phyloP scores from a whole-genome alignment of 2,329 filamentous ascomycete species.

The Macrophomina tecta region DNA sequence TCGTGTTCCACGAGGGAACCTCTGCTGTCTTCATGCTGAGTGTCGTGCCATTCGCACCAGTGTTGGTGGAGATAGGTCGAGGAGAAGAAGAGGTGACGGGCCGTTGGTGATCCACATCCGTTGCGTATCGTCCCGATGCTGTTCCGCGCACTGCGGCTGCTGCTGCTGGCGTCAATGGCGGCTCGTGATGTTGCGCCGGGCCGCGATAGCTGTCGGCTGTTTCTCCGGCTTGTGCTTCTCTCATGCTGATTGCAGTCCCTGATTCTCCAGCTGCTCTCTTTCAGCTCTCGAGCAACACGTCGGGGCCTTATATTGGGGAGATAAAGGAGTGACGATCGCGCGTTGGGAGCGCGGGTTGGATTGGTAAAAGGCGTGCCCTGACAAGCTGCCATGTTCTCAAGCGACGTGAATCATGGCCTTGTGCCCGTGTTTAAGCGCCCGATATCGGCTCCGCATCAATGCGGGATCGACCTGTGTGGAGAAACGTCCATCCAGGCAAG shows the following conservation, averaged over 20 bases:
- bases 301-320: neutral
- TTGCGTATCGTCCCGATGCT: constrained; percentile 12
- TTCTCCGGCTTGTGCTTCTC: constrained; percentile 12
- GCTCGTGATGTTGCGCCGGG: constrained; percentile 15
- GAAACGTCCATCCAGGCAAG: neutral
- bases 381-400: constrained; percentile 7
- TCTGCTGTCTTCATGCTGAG: constrained; percentile 1
- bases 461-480: neutral
- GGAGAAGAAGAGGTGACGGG: neutral
- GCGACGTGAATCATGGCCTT: constrained; percentile 12
- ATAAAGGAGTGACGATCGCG: neutral
- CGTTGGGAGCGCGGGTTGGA: constrained; percentile 5
- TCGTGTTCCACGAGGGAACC: constrained; percentile 71
- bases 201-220: constrained; percentile 16
- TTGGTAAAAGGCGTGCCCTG: constrained; percentile 13
- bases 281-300: neutral
- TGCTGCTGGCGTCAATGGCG: constrained; percentile 16
- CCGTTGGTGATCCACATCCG: constrained; percentile 15
- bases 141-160: constrained; percentile 1
- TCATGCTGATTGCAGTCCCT: constrained; percentile 1
- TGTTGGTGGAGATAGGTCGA: neutral
- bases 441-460: constrained; percentile 14
- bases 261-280: neutral
- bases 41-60: constrained; percentile 20
- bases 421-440: constrained; percentile 19